Conservation (phyloP, 2,329 filamentous ascomycete species). For the Camillea tinctor region DNA sequence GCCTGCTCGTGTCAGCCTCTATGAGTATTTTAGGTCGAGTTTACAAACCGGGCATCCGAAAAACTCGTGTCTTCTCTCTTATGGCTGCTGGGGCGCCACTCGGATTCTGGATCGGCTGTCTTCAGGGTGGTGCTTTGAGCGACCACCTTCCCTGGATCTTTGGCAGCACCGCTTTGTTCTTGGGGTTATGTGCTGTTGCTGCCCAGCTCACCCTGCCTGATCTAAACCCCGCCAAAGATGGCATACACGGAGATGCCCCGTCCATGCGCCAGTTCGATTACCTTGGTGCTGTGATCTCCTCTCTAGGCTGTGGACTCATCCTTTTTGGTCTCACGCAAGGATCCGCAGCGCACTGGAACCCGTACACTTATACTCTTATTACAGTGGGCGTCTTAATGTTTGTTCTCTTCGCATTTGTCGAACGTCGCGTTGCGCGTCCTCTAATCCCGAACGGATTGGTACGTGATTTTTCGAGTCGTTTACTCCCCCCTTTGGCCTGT, state of each 20-base stretch:
- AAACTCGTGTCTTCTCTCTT: constrained; percentile 35
- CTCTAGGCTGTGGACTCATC: constrained; percentile 31
- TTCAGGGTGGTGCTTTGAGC: constrained; percentile 42
- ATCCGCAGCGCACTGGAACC: constrained; percentile 32
- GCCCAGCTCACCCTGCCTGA: constrained; percentile 40
- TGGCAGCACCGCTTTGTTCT: constrained; percentile 40
- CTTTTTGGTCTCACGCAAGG: constrained; percentile 37
- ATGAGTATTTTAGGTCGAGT: constrained; percentile 38
- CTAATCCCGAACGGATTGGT: constrained; percentile 35
- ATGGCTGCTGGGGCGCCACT: constrained; percentile 37
- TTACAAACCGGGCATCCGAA: constrained; percentile 37
- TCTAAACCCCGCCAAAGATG: constrained; percentile 30
- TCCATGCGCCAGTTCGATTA: constrained; percentile 28
- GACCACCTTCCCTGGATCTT: constrained; percentile 42
- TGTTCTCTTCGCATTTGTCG: constrained; percentile 31
- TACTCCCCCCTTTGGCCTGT: too few species aligned
- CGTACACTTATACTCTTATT: constrained; percentile 36
- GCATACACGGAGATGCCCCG: constrained; percentile 22
- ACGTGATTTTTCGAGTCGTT: too few species aligned
- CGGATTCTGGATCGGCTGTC: constrained; percentile 36
- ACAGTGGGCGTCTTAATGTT: constrained; percentile 32
- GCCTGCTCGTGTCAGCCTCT: constrained; percentile 34
- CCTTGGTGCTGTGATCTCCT: constrained; percentile 28
- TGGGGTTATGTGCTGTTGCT: constrained; percentile 35
- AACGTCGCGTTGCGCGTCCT: constrained; percentile 31